These are phyloP conservation scores for Dentipellis fragilis DNA, from an alignment of 768 basidiomycete species.

Conservation along the genomic window DNA sequence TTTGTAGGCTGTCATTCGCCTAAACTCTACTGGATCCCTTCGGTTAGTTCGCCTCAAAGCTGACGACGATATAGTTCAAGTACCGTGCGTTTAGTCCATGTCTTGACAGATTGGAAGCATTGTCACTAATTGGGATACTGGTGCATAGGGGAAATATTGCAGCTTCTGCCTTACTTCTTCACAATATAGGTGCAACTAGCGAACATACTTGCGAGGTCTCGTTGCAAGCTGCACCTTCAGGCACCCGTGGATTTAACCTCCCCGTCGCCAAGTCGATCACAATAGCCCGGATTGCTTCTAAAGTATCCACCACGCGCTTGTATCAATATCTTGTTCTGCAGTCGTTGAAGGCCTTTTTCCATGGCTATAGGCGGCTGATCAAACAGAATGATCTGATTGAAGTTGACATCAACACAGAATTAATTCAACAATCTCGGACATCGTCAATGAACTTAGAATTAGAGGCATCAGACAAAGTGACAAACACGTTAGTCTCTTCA, in stretches of 20 bases:
- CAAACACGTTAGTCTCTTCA: no score
- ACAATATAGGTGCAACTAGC: constrained; percentile 34
- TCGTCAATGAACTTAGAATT: background rate
- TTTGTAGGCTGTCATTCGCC: no score
- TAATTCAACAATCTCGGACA: constrained; percentile 12
- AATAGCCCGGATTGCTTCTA: constrained; percentile 73
- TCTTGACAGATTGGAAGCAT: background rate
- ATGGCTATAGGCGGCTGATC: constrained; percentile 40
- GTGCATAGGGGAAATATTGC: constrained; percentile 27
- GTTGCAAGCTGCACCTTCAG: constrained; percentile 50
- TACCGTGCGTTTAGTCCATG: background rate
- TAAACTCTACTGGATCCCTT: constrained; percentile 12
- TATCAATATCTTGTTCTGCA: constrained; percentile 55
- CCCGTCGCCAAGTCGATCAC: constrained; percentile 64
- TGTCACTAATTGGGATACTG: background rate
- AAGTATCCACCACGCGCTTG: constrained; percentile 50
- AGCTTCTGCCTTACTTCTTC: constrained; percentile 42
- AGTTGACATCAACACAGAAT: constrained; percentile 50
- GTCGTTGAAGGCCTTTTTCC: constrained; percentile 57
- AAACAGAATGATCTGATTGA: constrained; percentile 69
- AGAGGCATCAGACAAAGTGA: no score
- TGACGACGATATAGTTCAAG: constrained; percentile 30
- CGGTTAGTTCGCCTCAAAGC: constrained; percentile 53
- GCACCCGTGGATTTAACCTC: constrained; percentile 44
- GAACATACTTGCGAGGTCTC: constrained; percentile 17